Conservation (phyloP, 2,329 filamentous ascomycete species). For the Pyricularia pennisetigena region DNA sequence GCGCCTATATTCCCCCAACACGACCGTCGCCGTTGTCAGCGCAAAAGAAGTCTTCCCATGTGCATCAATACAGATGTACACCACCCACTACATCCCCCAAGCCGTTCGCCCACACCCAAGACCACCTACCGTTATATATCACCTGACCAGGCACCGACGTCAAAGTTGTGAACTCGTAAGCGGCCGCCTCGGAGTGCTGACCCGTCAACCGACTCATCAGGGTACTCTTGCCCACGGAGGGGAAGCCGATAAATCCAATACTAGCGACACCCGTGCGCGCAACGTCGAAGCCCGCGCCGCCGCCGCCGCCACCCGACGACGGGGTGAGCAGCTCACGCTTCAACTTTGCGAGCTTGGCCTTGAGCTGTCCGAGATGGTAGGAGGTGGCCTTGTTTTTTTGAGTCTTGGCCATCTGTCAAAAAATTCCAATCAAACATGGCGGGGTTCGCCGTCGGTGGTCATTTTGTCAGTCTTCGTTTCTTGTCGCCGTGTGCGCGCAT, state of each 20-base stretch:
- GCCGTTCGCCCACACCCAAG: not conserved
- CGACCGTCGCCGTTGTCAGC: not conserved
- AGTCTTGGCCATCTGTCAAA: constrained; percentile 74
- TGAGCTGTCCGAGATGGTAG: constrained; percentile 89
- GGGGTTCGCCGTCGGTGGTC: not conserved
- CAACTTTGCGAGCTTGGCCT: constrained; percentile 95
- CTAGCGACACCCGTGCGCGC: constrained; percentile 95
- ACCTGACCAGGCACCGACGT: constrained; percentile 97
- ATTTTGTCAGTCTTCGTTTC: not conserved
- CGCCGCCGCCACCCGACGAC: constrained; percentile 71
- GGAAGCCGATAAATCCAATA: constrained; percentile 96
- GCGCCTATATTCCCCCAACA: constrained; percentile 41
- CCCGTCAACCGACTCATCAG: constrained; percentile 92
- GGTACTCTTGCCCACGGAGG: constrained; percentile 96
- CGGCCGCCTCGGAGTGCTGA: constrained; percentile 92
- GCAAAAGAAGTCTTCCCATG: not conserved
- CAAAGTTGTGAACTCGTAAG: constrained; percentile 97
- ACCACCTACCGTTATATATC: constrained; percentile 64
- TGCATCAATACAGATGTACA: not conserved
- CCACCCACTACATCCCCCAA: not conserved
- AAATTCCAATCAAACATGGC: not conserved
- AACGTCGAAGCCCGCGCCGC: constrained; percentile 88
- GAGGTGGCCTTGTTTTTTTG: constrained; percentile 97
- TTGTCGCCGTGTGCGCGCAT: not conserved
- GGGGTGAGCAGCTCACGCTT: constrained; percentile 93